Evolutionary conservation across 257 asterid species (phyloP), one percentile per base, ranked within the genome.

Genomic region (Nicotiana otophora): DNA sequence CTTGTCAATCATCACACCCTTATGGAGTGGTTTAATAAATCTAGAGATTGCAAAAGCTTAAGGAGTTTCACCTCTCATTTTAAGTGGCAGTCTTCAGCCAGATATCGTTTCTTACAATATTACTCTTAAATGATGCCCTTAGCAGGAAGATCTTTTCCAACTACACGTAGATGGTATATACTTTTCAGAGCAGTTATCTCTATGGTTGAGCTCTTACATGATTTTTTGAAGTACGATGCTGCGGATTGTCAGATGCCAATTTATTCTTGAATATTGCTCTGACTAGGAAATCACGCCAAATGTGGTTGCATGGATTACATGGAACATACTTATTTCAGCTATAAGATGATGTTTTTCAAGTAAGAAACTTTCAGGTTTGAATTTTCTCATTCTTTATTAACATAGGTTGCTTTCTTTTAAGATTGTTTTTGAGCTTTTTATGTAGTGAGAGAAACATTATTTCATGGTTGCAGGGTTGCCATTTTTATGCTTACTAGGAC

Each of bases 1-100:
- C 91, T 94, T 42, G 94, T 94, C 51, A 90, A 93, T 66, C 88
- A 88, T 87, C 92, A 95, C 86, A 91, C 94, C 48, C 91, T 94
- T 10, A 92, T 94, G 97, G 97, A 94, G 78, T 97, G 99, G 55
- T 94, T 92, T 84, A 94, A 87, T 83, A 92, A 90, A 85, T 91
- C 83, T 57, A 86, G 94, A 30, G 92, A 39, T 7, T 89, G 81
- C 81, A 83, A 92, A 87, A 86, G 99, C 96, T 34, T 88, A 48
- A 63, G 96, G 84, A 62, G 82, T 92, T 78, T 95, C 97, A 96
- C 91, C 92, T 69, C 95, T 97, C 84, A 90, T 91, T 55, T 86
- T 94, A 76, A 92, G 91, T 84, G 72, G 84, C 78, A 93, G 94
- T 81, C 88, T 88, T 78, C 90, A 77, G 87, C 96, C 97, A 4